These are phyloP conservation scores for Hypholoma sublateritium DNA, from an alignment of 768 basidiomycete genomes.

Conservation along the genomic window DNA sequence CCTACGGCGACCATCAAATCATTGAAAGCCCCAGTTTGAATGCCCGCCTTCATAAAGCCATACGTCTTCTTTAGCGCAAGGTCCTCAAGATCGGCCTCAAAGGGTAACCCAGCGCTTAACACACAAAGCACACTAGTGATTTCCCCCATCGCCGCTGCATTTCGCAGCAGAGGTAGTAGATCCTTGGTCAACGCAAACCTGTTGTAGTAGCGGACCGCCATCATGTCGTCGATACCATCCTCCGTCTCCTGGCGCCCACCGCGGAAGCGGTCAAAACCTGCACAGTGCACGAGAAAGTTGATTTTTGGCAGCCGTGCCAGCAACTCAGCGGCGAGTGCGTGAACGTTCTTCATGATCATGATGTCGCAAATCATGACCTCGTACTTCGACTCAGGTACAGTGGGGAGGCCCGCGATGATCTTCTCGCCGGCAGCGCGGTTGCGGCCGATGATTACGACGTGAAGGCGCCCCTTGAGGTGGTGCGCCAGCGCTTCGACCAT, in stretches of 20 bases:
- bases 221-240: slow-evolving; percentile 41
- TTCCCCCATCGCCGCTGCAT: slow-evolving; percentile 34
- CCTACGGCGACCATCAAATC: slow-evolving; percentile 39
- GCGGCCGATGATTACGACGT: slow-evolving; percentile 41
- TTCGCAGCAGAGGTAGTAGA: slow-evolving; percentile 34
- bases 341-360: slow-evolving; percentile 37
- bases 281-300: slow-evolving; percentile 40
- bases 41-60: slow-evolving; percentile 22
- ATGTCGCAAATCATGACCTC: slow-evolving; percentile 42
- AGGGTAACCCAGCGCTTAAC: slow-evolving; percentile 26
- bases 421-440: slow-evolving; percentile 35
- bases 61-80: slow-evolving; percentile 38
- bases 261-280: slow-evolving; percentile 29
- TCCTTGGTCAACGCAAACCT: slow-evolving; percentile 39
- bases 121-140: slow-evolving; percentile 39
- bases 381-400: slow-evolving; percentile 14
- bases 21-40: slow-evolving; percentile 30
- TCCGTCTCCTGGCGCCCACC: slow-evolving; percentile 34
- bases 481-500: slow-evolving; percentile 34
- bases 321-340: slow-evolving; percentile 28
- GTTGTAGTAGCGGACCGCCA: slow-evolving; percentile 40
- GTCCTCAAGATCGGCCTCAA: slow-evolving; percentile 34
- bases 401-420: slow-evolving; percentile 30
- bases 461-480: slow-evolving; percentile 39
- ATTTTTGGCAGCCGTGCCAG: slow-evolving; percentile 31